Evolutionary conservation across 2,329 filamentous ascomycete genomes (phyloP), one percentile per base, ranked within the genome.

Genomic region (Penicillium hesseltinei): DNA sequence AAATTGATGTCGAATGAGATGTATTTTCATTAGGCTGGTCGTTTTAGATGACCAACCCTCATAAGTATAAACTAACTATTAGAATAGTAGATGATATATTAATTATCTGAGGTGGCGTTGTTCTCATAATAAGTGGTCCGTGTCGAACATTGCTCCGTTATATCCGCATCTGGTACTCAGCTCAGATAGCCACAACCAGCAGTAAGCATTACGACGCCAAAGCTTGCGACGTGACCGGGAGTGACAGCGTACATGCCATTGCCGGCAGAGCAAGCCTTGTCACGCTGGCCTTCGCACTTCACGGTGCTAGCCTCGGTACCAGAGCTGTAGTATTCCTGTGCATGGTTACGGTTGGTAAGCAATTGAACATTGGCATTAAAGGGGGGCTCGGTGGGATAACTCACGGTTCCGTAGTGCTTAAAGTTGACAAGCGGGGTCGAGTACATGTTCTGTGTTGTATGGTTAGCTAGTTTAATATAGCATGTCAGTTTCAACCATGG

Each of bases 301-400:
- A 64, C 25, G 40, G 51, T 59, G n/a, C 54, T 63, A 9, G 27
- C 23, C 3, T 36, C n/a, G 21, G 59, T 58, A 1, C 68, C 68
- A 13, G 46, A 62, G 56, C 68, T 69, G 50, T 70, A 70, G 55
- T 69, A 69, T 43, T 70, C 68, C 67, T 69, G 46, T 51, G 5
- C 15, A 33, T 4, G 17, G 15, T 15, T 17, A 36, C 8, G 6
- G 15, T n/a, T 13, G 29, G 9, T 56, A 21, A 52, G 40, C 27
- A 8, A 31, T 39, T 17, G 21, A 19, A 35, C 0, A 27, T 42
- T 23, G 5, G 11, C 35, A 36, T 19, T 3, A 19, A 36, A 39
- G 5, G 19, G 19, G 3, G 9, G 0, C 0, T 23, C 6, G 0
- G 3, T 38, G 3, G 25, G 6, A 35, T 25, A 23, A 64, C 66